Base-by-base conservation (phyloP, 2,329 filamentous ascomycete genomes). In the Escovopsis sp. region DNA sequence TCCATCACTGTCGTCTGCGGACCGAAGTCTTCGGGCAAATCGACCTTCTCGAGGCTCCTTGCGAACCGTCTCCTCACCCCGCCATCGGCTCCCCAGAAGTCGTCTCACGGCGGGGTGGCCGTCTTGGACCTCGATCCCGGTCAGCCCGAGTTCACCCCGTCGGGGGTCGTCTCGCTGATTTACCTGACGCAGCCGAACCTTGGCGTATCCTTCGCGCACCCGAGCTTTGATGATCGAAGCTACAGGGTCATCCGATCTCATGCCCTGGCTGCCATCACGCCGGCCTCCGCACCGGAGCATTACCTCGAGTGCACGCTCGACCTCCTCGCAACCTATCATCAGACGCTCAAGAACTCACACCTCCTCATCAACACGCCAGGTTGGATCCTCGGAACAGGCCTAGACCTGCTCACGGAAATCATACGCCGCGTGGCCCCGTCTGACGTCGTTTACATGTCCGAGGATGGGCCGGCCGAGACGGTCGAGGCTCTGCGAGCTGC, bases 101-200 rank as follows among this genome's bases (percentile, higher is more conserved):
- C 18, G 13, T 12, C 45, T 27, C 45, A 40, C 9, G n/a, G n/a
- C n/a, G 48, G 50, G 13, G 60, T 79, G 18, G 66, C 64, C 36
- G 60, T 79, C n/a, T 63, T 90, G 6, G 83, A 90, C 45, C 62
- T 88, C 9, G 82, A 90, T 48, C 79, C 80, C 1, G 78, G 76
- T 0, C 81, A 86, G 47, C 79, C 82, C 3, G 82, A 87, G 48
- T 86, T 79, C 50, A 71, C 70, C 0, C 66, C 76, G 2, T 70
- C 76, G 1, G 81, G 82, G 1, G 74, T 79, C 12, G 49, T 88
- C 15, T 81, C 80, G 2, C 68, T 88, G 4, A 60, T 77, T 12
- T 63, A 70, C 19, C 55, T 86, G 10, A 62, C 59, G 1, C 55
- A 64, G 21, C 71, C 76, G 0, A 75, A 83, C 34, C 58, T 87